Conservation (phyloP, 164 flowering plant species). For the Vitis rupestris region DNA sequence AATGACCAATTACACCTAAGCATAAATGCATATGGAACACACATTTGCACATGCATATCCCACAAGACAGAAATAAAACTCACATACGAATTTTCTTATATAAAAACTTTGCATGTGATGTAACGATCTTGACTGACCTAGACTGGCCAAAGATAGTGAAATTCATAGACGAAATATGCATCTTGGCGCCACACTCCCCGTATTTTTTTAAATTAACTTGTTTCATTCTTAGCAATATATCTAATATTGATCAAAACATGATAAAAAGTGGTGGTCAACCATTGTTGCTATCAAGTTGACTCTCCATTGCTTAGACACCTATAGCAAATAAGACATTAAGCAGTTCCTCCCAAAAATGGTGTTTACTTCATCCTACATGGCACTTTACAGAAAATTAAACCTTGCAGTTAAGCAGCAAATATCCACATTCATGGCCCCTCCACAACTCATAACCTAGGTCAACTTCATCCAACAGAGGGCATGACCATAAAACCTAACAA, state of each 20-base stretch:
- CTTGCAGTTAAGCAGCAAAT: neutral
- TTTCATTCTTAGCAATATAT: neutral
- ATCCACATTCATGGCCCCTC: neutral
- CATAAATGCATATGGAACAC: too few species aligned
- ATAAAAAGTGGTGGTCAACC: neutral
- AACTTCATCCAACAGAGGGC: neutral
- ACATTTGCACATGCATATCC: neutral
- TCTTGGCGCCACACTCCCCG: neutral
- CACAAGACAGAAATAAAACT: neutral
- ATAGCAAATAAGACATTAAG: neutral
- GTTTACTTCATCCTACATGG: neutral
- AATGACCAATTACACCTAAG: too few species aligned
- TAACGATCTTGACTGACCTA: neutral
- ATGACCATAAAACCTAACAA: neutral
- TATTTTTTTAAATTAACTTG: neutral
- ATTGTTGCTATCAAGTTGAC: neutral
- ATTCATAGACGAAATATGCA: neutral
- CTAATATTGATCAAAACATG: neutral
- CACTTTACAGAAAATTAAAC: too few species aligned
- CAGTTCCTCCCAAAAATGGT: neutral
- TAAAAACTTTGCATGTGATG: neutral
- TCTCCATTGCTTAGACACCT: neutral
- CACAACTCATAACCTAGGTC: neutral
- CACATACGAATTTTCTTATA: neutral
- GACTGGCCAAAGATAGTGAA: neutral